Evolutionary conservation across 352 stramenopile genomes (phyloP).

Genomic region (Globisporangium recalcitrans): DNA sequence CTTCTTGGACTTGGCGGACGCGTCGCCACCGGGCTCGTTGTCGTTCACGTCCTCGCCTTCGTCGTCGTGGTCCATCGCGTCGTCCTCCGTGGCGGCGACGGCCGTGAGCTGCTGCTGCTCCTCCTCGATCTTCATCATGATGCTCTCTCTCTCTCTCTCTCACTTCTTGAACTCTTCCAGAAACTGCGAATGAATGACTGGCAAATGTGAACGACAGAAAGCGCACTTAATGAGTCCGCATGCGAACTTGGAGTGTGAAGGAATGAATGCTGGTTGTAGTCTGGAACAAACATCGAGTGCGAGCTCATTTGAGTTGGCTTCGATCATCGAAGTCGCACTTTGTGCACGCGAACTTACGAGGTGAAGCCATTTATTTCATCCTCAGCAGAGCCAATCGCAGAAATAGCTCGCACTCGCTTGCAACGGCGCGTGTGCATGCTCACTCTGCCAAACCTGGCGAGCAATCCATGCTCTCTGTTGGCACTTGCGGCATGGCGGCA

Average conservation of each 20-base stretch:
- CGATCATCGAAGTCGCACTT: no score
- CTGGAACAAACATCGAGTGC: no score
- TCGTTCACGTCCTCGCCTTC: not conserved
- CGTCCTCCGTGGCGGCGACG: not conserved
- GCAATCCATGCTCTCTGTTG: not conserved
- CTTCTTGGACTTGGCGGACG: not conserved
- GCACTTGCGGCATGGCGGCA: not conserved
- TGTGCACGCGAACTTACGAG: no score
- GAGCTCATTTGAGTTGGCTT: no score
- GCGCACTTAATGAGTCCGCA: not conserved
- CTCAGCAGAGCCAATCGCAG: no score
- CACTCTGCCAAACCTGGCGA: not conserved
- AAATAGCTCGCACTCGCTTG: no score
- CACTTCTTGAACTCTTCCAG: not conserved
- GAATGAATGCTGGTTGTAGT: no score
- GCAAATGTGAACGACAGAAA: not conserved
- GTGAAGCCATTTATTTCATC: no score
- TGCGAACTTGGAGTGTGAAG: not conserved
- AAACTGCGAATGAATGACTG: not conserved
- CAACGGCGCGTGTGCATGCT: not conserved
- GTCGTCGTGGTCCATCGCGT: not conserved
- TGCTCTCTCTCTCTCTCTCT: no score
- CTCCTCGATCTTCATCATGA: not conserved
- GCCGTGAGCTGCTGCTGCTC: not conserved
- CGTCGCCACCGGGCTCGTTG: not conserved